Conservation (phyloP, 2,329 filamentous ascomycete genomes). For the Chaetomium strumarium region DNA sequence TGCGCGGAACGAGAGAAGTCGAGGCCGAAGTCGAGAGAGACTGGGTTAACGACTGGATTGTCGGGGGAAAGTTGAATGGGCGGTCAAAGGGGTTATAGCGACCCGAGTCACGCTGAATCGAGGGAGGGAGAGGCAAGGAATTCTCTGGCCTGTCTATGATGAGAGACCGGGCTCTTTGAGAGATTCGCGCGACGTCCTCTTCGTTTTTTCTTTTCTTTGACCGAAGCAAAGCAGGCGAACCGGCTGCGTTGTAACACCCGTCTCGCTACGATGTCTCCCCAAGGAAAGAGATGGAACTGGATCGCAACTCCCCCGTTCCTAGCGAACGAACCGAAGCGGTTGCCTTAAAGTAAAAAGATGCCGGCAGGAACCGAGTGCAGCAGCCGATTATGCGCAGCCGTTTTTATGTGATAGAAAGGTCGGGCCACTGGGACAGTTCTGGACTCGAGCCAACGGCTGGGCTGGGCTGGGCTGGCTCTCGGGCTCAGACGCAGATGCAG, state of each 20-base stretch:
- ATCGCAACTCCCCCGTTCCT: slow-evolving; percentile 3
- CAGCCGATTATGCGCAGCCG: slow-evolving; percentile 14
- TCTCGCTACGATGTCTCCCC: slow-evolving; percentile 13
- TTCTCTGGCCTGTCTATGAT: not conserved
- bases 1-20: not conserved
- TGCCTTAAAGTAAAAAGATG: not conserved
- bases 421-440: not conserved
- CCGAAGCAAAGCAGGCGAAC: not conserved
- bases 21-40: not conserved
- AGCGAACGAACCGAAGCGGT: not conserved
- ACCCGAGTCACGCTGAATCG: slow-evolving; percentile 1
- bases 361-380: slow-evolving; percentile 3
- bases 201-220: not conserved
- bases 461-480: not conserved
- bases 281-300: not conserved
- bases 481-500: not conserved
- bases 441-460: not conserved
- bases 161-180: not conserved
- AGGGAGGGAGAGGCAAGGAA: not conserved
- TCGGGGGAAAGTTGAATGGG: not conserved
- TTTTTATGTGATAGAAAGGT: slow-evolving; percentile 14
- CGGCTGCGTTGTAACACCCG: slow-evolving; percentile 14
- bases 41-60: not conserved
- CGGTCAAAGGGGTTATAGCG: slow-evolving; percentile 4
- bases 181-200: not conserved